A percentile compares a stretch with the other conserved stretches of the same genome.
phyloP scores from a whole-genome alignment of 2,329 filamentous ascomycete species.

The Penicillium sp. region DNA sequence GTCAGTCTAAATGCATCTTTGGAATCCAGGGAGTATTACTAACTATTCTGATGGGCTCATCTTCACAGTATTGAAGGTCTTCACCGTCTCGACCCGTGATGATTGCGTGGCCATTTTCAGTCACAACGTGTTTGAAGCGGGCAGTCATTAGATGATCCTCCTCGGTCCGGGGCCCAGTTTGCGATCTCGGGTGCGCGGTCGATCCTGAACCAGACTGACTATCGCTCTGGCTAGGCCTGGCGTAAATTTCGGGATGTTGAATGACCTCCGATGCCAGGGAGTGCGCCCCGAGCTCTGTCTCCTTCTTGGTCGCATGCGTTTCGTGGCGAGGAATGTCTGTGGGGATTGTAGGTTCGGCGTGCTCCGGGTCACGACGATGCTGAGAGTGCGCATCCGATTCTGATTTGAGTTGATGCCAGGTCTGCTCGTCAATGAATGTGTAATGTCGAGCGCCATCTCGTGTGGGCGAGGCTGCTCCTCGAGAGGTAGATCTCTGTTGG shows the following conservation, averaged over 20 bases:
- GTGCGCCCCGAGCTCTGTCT: constrained; percentile 21
- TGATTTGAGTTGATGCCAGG: constrained; percentile 26
- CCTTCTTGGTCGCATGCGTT: constrained; percentile 12
- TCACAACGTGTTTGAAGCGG: constrained; percentile 77
- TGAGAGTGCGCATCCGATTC: constrained; percentile 3
- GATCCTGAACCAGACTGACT: constrained; percentile 10
- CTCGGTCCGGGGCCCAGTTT: neutral
- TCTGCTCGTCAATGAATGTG: constrained; percentile 31
- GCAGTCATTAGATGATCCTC: constrained; percentile 57
- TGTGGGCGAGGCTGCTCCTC: constrained; percentile 18
- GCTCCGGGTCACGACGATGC: neutral
- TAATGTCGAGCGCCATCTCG: constrained; percentile 29
- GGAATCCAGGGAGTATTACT: neutral
- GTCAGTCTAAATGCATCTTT: neutral
- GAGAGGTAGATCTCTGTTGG: neutral
- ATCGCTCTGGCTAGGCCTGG: constrained; percentile 9
- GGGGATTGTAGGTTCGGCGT: constrained; percentile 9
- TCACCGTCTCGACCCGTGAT: constrained; percentile 76
- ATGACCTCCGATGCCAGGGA: constrained; percentile 20
- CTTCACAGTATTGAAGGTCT: constrained; percentile 77
- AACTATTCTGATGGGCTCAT: constrained; percentile 80
- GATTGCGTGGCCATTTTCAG: constrained; percentile 76
- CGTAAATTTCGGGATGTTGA: constrained; percentile 23
- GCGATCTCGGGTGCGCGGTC: constrained; percentile 2
- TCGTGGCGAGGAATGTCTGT: constrained; percentile 16